Evolutionary conservation across 306 rosid genomes (phyloP).

Genomic region (Fragaria ananassa): DNA sequence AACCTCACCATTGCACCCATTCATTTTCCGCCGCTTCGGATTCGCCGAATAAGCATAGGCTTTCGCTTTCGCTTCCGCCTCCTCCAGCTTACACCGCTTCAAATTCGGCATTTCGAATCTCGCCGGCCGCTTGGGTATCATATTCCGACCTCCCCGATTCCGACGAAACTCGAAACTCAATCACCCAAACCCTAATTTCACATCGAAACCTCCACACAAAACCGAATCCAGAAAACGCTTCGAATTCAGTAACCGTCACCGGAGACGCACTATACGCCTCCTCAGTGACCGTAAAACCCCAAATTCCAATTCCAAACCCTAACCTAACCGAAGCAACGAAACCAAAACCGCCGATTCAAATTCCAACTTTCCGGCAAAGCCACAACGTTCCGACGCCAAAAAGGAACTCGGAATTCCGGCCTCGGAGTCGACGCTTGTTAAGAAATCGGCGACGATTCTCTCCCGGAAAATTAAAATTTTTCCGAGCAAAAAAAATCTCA

Average conservation of each 20-base stretch:
- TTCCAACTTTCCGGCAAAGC: slow-evolving; percentile 5
- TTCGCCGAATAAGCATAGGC: slow-evolving; percentile 34
- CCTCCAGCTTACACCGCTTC: slow-evolving; percentile 74
- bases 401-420: slow-evolving; percentile 1
- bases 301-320: slow-evolving; percentile 19
- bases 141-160: slow-evolving; percentile 35
- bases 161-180: not conserved
- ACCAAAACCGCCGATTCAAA: not conserved
- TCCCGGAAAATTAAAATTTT: not conserved
- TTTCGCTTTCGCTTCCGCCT: slow-evolving; percentile 42
- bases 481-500: slow-evolving; percentile 8
- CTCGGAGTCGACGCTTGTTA: not conserved
- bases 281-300: not conserved
- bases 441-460: not conserved
- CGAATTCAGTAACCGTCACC: slow-evolving; percentile 1
- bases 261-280: not conserved
- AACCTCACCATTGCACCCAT: slow-evolving; percentile 42
- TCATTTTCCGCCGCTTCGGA: slow-evolving; percentile 53
- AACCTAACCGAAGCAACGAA: slow-evolving; percentile 7
- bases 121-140: slow-evolving; percentile 67
- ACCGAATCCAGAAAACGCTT: slow-evolving; percentile 6
- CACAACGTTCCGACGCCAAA: not conserved
- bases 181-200: slow-evolving; percentile 59
- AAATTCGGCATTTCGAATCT: slow-evolving; percentile 79
- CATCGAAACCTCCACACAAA: slow-evolving; percentile 18